Evolutionary conservation across 2,329 filamentous ascomycete genomes (phyloP), one percentile per base, ranked within the genome.

Genomic region (Sporothrix pseudoabietina): DNA sequence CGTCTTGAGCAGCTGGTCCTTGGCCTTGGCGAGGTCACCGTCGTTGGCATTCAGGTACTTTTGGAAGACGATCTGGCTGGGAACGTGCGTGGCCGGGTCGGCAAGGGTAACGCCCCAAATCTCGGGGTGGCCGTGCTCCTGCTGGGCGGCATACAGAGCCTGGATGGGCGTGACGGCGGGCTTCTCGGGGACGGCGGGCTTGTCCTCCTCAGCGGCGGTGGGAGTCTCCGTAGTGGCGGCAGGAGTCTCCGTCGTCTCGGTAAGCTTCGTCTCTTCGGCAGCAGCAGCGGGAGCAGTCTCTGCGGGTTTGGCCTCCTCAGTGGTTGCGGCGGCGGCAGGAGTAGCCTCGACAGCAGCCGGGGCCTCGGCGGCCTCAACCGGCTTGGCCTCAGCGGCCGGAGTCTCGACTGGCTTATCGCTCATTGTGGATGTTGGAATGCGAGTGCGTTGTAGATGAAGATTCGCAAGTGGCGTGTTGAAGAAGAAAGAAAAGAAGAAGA

Each of bases 41-140:
- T 90, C 89, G 81, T 98, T 98, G 80, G 94, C 95, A 77, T 94
- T 93, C 72, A 98, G 88, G 83, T 94, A 98, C 85, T 98, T 98
- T 80, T 97, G 94, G 68, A 98, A 86, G 70, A 98, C 88, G 78
- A 97, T 90, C 80, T 92, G 91, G 66, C 92, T 94, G 72, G 92
- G 92, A 71, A 94, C 86, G 78, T 94, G 86, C 55, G 83, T 79
- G 3, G 78, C 81, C 26, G 83, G 82, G 73, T 84, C 82, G 16
- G 82, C 82, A 61, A 98, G 88, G 44, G 87, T 84, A 71, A 98
- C 89, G 68, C 94, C 94, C 89, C 94, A 98, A 87, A 98, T 92
- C 85, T 98, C 94, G 32, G 54, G 65, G 22, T 69, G 65, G 54
- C 41, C 65, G 54, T 69, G 71, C 65, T 73, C 54, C 30, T 69